These are phyloP conservation scores for Phlyctochytrium arcticum DNA, from an alignment of 192 early-diverging fungal genomes.

Conservation along the genomic window DNA sequence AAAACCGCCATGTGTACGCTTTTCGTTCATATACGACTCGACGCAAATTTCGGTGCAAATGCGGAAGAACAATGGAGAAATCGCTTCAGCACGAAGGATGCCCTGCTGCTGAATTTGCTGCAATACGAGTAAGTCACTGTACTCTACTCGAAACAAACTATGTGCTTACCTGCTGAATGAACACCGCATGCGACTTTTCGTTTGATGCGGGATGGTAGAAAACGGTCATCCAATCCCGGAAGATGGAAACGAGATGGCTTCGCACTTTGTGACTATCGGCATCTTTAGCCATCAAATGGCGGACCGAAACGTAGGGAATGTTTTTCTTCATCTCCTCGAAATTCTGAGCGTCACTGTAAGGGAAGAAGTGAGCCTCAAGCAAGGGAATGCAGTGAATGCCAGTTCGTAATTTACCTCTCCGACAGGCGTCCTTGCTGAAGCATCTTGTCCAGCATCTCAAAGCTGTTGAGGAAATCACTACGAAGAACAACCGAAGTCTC, in stretches of 20 bases:
- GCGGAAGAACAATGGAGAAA: conserved; percentile 85
- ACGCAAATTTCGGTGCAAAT: conserved; percentile 82
- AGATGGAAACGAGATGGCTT: conserved; percentile 60
- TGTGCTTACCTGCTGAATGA: conserved; percentile 51
- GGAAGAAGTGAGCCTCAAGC: background rate
- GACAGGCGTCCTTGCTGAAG: conserved; percentile 59
- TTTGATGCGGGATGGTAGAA: conserved; percentile 68
- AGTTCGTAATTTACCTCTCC: conserved; percentile 24
- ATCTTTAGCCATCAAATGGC: conserved; percentile 39
- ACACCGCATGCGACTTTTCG: conserved; percentile 63
- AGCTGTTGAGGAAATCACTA: conserved; percentile 54
- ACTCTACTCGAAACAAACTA: conserved; percentile 8
- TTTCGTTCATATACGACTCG: conserved; percentile 60
- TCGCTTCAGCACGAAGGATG: conserved; percentile 69
- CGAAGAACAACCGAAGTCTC: conserved; percentile 44
- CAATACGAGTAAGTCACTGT: conserved; percentile 9
- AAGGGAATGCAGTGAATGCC: background rate
- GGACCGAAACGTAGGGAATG: conserved; percentile 28
- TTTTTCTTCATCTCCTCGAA: conserved; percentile 54
- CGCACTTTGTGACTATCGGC: conserved; percentile 51
- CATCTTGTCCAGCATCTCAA: conserved; percentile 70
- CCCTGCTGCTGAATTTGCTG: conserved; percentile 71
- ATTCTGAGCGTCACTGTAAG: conserved; percentile 44
- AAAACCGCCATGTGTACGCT: conserved; percentile 35
- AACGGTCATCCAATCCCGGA: conserved; percentile 79